Percentiles rank a stretch among this genome's conserved stretches.
These are phyloP conservation scores for Thermomyces lanuginosus DNA, from an alignment of 2,329 filamentous ascomycete genomes.

Conservation along the genomic window DNA sequence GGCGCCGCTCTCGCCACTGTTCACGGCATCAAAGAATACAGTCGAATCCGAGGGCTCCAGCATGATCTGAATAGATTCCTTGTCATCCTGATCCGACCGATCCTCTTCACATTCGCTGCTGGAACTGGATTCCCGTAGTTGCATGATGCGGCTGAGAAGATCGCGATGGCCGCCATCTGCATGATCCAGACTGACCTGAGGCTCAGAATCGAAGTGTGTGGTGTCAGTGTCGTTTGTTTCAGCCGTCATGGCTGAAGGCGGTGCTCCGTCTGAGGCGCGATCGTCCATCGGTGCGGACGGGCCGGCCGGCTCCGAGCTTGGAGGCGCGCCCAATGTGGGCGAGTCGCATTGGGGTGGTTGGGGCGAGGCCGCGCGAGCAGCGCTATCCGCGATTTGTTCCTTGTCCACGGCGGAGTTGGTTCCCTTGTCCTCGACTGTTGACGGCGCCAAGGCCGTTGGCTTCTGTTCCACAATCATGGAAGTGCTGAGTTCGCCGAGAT, in stretches of 20 bases:
- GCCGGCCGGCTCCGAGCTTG: constrained; percentile 3
- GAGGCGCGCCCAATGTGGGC: constrained; percentile 25
- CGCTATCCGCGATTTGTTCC: background rate
- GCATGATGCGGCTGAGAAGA: constrained; percentile 34
- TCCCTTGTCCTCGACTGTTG: constrained; percentile 4
- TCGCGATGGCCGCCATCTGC: constrained; percentile 21
- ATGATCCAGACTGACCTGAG: constrained; percentile 42
- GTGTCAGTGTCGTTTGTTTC: constrained; percentile 46
- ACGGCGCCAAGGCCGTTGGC: constrained; percentile 1
- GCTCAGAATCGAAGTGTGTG: constrained; percentile 50
- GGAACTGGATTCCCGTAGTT: constrained; percentile 31
- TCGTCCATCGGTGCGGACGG: constrained; percentile 1
- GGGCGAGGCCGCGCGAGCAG: background rate
- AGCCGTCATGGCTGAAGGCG: constrained; percentile 43
- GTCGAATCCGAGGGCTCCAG: constrained; percentile 27
- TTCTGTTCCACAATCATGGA: background rate
- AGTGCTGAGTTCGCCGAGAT: too few species aligned
- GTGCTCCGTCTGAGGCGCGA: constrained; percentile 32
- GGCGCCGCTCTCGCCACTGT: constrained; percentile 16
- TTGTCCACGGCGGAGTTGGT: background rate
- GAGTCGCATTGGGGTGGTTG: constrained; percentile 19
- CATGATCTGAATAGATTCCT: constrained; percentile 41
- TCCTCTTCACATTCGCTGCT: constrained; percentile 24
- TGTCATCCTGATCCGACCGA: constrained; percentile 29
- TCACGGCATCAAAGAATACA: constrained; percentile 21